Base-by-base conservation (phyloP, 148 eudicot genomes). In the Chenopodium formosanum region DNA sequence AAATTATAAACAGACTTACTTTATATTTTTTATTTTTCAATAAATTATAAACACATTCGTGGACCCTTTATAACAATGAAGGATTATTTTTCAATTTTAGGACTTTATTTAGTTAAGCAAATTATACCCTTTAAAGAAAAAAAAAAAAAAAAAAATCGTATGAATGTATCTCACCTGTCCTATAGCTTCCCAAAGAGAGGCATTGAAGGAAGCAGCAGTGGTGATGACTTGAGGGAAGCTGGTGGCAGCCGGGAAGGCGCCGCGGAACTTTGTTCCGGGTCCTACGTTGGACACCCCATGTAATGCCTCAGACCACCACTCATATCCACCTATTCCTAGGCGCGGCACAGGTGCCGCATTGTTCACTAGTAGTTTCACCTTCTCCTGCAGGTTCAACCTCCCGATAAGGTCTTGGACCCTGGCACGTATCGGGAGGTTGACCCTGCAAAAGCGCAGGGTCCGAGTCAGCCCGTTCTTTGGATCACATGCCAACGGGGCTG, bases 261-360 rank as follows among this genome's bases (percentile, higher is more conserved):
- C 93, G 17, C 86, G 89, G 44, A 96, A 96, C 77, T 84, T 91
- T n/a, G 89, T 85, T 8, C 99, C 99, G 0, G 97, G 98, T 11
- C 98, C 97, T 25, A 88, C 90, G 63, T 93, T 82, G 34, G 99
- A 90, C 17, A 96, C 99, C 0, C 99, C 99, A 60, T 96, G 99
- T 19, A 96, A 87, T 3, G 98, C 99, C 91, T 96, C 98, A 12
- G 99, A 96, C 99, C 99, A 96, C 99, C 99, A 96, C 78, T 96
- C 98, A 34, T 94, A 94, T 3, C 92, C 91, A 29, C 83, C 74
- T 4, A 96, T 87, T 1, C 99, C 98, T 7, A 96, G 90, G 65
- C 98, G 87, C 0, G 90, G 92, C 70, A 96, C 92, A 1, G 88
- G 85, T 2, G 85, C 90, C 0, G 98, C 98, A 88, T 94, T 92